A percentile compares a stretch with the other conserved stretches of the same genome.
Evolutionary conservation across 495 filamentous ascomycete genomes (phyloP).

Genomic region (Penicillium robsamsonii): DNA sequence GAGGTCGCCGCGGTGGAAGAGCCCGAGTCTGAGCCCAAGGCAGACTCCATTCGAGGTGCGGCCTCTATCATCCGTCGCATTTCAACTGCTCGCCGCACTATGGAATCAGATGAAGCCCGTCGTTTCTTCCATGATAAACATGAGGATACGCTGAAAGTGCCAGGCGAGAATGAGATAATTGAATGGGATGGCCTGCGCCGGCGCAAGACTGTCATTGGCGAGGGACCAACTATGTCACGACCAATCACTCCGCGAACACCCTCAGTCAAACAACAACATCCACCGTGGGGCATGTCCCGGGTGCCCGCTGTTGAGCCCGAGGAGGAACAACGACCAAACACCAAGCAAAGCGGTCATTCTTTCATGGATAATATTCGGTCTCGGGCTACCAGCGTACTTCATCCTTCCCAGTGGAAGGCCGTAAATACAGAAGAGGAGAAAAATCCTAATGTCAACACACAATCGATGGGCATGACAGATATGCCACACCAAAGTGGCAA

Average conservation of each 20-base stretch:
- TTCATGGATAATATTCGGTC: conserved; percentile 61
- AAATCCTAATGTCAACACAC: not conserved
- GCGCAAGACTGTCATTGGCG: conserved; percentile 67
- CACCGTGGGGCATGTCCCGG: conserved; percentile 83
- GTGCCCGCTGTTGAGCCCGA: conserved; percentile 66
- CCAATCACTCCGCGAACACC: conserved; percentile 28
- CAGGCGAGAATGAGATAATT: conserved; percentile 70
- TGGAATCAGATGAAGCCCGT: conserved; percentile 77
- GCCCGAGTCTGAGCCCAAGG: conserved; percentile 91
- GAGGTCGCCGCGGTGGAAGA: conserved; percentile 93
- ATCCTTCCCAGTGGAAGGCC: conserved; percentile 33
- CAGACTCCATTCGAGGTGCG: conserved; percentile 90
- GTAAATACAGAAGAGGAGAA: conserved; percentile 34
- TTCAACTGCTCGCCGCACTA: conserved; percentile 70
- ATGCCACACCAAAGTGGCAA: conserved; percentile 41
- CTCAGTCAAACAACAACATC: conserved; percentile 58
- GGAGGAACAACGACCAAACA: conserved; percentile 29
- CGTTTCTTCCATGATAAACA: conserved; percentile 75
- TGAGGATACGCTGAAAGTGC: conserved; percentile 67
- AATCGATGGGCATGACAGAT: conserved; percentile 8
- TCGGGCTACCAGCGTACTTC: conserved; percentile 38
- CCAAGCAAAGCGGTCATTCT: conserved; percentile 35
- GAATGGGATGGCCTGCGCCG: conserved; percentile 94
- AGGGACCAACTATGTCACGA: conserved; percentile 40
- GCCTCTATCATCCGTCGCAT: conserved; percentile 86